Evolutionary conservation across 2,329 filamentous ascomycete genomes (phyloP).

Genomic region (Diaporthe batatas): DNA sequence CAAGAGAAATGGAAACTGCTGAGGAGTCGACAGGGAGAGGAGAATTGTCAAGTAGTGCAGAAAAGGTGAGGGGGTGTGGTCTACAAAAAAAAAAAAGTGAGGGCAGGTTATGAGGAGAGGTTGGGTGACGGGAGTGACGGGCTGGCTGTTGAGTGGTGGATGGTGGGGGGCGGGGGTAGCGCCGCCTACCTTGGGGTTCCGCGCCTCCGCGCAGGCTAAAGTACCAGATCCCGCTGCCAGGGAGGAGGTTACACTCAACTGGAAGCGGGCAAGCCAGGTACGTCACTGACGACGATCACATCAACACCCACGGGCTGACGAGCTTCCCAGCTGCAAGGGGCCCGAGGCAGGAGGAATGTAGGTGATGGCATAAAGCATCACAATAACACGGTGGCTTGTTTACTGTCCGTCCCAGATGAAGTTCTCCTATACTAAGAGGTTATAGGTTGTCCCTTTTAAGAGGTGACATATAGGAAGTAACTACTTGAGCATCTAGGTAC

Average conservation of each 20-base stretch:
- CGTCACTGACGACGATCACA: slow-evolving; percentile 20
- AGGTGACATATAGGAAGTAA: no score
- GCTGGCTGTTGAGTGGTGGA: not conserved
- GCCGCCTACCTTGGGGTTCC: not conserved
- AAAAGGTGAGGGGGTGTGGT: not conserved
- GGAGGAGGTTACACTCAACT: slow-evolving; percentile 20
- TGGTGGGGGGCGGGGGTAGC: slow-evolving; percentile 15
- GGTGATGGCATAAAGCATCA: not conserved
- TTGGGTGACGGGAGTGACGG: not conserved
- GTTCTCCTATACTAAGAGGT: no score
- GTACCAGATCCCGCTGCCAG: slow-evolving; percentile 19
- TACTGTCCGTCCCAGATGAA: no score
- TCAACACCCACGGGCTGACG: not conserved
- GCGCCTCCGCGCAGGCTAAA: slow-evolving; percentile 3
- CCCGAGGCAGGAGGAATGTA: slow-evolving; percentile 10
- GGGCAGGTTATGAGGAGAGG: not conserved
- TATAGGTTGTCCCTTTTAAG: no score
- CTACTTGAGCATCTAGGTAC: no score
- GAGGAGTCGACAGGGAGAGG: not conserved
- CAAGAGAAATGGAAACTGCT: not conserved
- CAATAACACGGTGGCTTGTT: no score
- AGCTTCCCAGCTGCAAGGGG: not conserved
- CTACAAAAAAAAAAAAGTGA: not conserved
- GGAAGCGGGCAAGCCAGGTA: slow-evolving; percentile 22
- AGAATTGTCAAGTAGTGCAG: not conserved